Evolutionary conservation across 768 basidiomycete species (phyloP), one percentile per base, ranked within the genome.

Genomic region (Phaeotremella skinneri): DNA sequence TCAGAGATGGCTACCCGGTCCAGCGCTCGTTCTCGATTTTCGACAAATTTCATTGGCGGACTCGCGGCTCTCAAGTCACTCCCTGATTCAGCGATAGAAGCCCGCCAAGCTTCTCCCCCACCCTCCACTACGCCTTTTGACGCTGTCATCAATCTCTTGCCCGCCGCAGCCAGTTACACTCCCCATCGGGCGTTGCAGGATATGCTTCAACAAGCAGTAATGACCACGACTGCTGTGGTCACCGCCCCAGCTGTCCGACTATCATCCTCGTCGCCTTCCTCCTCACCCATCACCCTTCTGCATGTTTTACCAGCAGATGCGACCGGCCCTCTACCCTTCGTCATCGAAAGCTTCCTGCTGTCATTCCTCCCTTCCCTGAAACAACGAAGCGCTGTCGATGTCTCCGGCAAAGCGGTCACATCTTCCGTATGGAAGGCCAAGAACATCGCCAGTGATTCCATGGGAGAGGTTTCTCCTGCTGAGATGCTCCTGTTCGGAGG

Each of bases 121-220:
- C 14, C 6, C 17, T 48, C 58, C 21, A 20, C 9, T 21, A 17
- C 6, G 17, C 34, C 53, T 11, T 71, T 70, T 49, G 69, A 71
- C 39, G 64, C 62, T 4, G 58, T 71, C 17, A 25, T 71, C 59
- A 66, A 71, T 49, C 64, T 71, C 42, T 47, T 71, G 21, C 62
- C 67, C 1, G 30, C 57, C 3, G 45, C 56, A 39, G 25, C 25
- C 13, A 63, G 56, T 23, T 59, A 45, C 31, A 25, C 30, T 20
- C 53, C 48, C 23, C 49, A 63, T 11, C 37, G 55, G 43, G 51
- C 59, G 6, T 30, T 71, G 42, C 61, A 66, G 31, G 62, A 66
- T 14, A 68, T 71, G 69, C 55, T 71, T 16, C 69, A 71, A 27
- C 59, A 64, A 52, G 48, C 64, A 2, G 62, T 71, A 0, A 55